phyloP scores from a whole-genome alignment of 768 basidiomycete species.

The Tephrocybe sp. region DNA sequence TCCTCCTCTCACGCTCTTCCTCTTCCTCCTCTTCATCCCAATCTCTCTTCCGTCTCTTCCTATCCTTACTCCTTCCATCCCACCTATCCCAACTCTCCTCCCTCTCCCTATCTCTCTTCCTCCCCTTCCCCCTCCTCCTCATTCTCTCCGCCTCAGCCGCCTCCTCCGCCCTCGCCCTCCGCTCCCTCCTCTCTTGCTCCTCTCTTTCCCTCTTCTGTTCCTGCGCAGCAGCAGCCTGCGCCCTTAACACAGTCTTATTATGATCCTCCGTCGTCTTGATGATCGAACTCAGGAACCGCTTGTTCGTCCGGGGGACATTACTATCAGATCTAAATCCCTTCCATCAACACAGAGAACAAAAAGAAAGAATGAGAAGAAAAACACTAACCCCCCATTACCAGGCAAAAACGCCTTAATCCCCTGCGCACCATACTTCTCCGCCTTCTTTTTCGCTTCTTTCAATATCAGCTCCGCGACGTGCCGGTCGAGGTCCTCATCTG shows the following conservation, averaged over 20 bases:
- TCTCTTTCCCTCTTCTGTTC: constrained; percentile 69
- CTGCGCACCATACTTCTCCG: constrained; percentile 71
- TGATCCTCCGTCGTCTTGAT: constrained; percentile 96
- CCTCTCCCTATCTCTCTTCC: constrained; percentile 22
- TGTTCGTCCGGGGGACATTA: constrained; percentile 78
- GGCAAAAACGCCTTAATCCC: constrained; percentile 81
- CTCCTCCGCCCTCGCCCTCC: constrained; percentile 71
- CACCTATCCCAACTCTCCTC: constrained; percentile 51
- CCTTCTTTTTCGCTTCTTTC: constrained; percentile 91
- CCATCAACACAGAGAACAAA: background rate
- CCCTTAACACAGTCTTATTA: constrained; percentile 79
- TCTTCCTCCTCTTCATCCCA: constrained; percentile 43
- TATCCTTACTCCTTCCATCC: constrained; percentile 50
- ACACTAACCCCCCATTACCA: constrained; percentile 45
- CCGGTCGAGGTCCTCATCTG: constrained; percentile 86
- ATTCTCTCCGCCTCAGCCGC: constrained; percentile 68
- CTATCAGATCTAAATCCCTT: constrained; percentile 73
- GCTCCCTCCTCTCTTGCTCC: constrained; percentile 63
- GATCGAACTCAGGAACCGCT: constrained; percentile 80
- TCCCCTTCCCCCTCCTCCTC: constrained; percentile 32
- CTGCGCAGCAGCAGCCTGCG: constrained; percentile 71
- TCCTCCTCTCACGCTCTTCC: constrained; percentile 19
- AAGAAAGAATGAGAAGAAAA: background rate
- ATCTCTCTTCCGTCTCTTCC: constrained; percentile 45
- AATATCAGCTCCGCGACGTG: constrained; percentile 92